Conservation (phyloP, 169 alveolate species). For the Plasmodium falciparum region DNA sequence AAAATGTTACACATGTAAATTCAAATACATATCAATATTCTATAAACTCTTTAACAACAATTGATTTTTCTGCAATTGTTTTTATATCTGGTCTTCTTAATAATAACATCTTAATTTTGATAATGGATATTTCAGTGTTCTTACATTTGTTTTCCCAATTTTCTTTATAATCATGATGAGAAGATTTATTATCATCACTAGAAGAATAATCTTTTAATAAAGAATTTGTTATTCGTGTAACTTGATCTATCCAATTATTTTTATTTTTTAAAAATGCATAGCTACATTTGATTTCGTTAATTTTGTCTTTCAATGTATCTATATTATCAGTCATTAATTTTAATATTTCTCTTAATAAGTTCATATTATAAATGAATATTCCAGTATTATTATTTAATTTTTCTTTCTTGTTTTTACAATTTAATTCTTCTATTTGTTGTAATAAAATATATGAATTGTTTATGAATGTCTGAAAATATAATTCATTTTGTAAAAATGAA, state of each 20-base stretch:
- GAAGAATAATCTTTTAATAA: slow-evolving; percentile 40
- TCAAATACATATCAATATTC: slow-evolving; percentile 1
- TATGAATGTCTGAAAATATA: slow-evolving; percentile 24
- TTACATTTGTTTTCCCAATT: slow-evolving; percentile 9
- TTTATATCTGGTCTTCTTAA: slow-evolving; percentile 54
- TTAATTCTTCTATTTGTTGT: slow-evolving; percentile 32
- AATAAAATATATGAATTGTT: slow-evolving; percentile 18
- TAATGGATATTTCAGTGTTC: slow-evolving; percentile 16
- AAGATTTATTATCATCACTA: slow-evolving; percentile 23
- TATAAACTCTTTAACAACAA: slow-evolving; percentile 51
- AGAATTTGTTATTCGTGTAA: slow-evolving; percentile 43
- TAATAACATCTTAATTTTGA: slow-evolving; percentile 31
- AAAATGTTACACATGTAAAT: background rate
- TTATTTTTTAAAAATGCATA: slow-evolving; percentile 21
- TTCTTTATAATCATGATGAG: background rate
- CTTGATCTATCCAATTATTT: slow-evolving; percentile 61
- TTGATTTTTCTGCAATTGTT: slow-evolving; percentile 27
- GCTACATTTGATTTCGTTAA: slow-evolving; percentile 37
- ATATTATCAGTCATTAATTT: slow-evolving; percentile 51
- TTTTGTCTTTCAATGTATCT: slow-evolving; percentile 47
- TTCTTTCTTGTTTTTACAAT: background rate
- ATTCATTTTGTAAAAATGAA: slow-evolving; percentile 58
- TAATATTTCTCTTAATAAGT: slow-evolving; percentile 31
- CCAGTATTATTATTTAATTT: too few species aligned
- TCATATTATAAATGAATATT: slow-evolving; percentile 20